Base-by-base conservation (phyloP, 2,329 filamentous ascomycete genomes). In the Keithomyces neogunnii region DNA sequence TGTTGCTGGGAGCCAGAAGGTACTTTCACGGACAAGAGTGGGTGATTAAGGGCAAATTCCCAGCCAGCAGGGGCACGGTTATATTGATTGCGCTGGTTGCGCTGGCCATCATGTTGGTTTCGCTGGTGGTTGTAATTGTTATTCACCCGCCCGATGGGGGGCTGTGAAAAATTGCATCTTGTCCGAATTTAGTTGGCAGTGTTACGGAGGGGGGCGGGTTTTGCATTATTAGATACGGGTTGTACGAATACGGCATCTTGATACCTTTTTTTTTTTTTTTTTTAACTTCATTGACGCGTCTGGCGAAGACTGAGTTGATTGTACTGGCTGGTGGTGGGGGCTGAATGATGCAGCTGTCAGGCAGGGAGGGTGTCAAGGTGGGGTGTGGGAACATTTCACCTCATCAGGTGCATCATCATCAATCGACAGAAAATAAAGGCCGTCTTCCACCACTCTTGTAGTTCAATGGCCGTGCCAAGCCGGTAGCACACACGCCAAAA, bases 11-110 rank as follows among this genome's bases (percentile, higher is more conserved):
- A 5, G 91, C 89, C 65, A 84, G 87, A 62, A 76, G 88, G 49
- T 93, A 89, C 66, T 85, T 89, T 59, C 82, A 88, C 63, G 78
- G 80, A 28, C 88, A 93, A 69, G 77, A 87, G 60, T 93, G 89
- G 80, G 80, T 93, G 29, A 84, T 92, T 54, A 72, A 79, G 56
- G 87, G 88, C 59, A 90, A 90, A 66, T 91, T 91, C 60, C 87
- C 88, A 0, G 86, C 88, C 6, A 87, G 85, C 59, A 75, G 88
- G 56, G 87, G 86, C 3, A 89, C 86, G 28, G 81, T 93, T 44
- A 72, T 89, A 45, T 59, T 90, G 38, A 80, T 92, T 33, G 80
- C 84, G 7, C 67, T 80, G 19, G 77, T 90, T 44, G 81, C 86
- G 3, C 72, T 82, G 62, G 73, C 76, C 3, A 72, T 86, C 53